Conservation (phyloP, 78 protist genomes). For the Salpingoeca rosetta region DNA sequence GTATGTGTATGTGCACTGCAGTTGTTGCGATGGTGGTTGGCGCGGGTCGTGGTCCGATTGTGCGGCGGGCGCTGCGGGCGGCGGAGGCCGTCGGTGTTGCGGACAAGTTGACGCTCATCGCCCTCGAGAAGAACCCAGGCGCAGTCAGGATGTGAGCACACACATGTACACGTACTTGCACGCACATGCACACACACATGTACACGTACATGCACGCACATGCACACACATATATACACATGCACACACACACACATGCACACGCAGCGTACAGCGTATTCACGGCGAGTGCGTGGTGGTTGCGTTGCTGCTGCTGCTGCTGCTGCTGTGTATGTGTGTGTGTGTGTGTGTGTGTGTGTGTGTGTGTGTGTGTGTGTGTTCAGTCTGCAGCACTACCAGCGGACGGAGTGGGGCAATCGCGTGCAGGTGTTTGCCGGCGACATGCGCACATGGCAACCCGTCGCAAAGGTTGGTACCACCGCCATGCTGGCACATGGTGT, state of each 20-base stretch:
- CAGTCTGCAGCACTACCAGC: not conserved
- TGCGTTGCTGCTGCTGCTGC: not conserved
- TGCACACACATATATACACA: no score
- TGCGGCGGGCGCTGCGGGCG: constrained; percentile 47
- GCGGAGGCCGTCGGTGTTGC: constrained; percentile 20
- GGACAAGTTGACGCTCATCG: constrained; percentile 47
- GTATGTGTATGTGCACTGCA: not conserved
- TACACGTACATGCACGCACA: no score
- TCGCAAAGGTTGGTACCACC: not conserved
- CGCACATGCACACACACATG: no score
- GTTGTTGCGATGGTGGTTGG: constrained; percentile 87
- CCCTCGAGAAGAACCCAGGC: constrained; percentile 95
- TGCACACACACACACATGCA: not conserved
- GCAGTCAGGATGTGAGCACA: constrained; percentile 83
- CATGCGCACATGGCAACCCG: constrained; percentile 56
- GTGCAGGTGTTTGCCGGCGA: constrained; percentile 36
- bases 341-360: not conserved
- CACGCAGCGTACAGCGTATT: no score
- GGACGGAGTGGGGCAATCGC: not conserved
- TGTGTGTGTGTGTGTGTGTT: not conserved
- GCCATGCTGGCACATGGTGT: not conserved
- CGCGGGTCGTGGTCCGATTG: constrained; percentile 97
- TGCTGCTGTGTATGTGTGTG: no score
- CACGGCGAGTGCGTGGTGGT: constrained; percentile 36
- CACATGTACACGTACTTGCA: no score